These are phyloP conservation scores for Ophiostoma piceae DNA, from an alignment of 2,329 filamentous ascomycete species.

Conservation along the genomic window DNA sequence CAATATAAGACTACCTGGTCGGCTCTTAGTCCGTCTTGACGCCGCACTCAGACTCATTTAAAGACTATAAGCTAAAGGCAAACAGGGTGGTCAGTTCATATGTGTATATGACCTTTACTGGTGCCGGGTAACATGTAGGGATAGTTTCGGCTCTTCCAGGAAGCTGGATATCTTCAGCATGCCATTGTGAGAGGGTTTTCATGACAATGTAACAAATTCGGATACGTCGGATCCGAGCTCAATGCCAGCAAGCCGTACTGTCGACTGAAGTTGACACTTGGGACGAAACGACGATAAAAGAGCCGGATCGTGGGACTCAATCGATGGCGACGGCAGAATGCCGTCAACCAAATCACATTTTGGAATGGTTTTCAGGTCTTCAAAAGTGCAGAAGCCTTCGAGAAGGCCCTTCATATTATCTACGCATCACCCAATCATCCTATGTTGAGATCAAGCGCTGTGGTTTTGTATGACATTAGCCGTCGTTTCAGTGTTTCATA, in stretches of 20 bases:
- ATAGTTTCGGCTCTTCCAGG: background rate
- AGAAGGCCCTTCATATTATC: background rate
- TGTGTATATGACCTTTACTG: background rate
- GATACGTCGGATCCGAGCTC: too few species aligned
- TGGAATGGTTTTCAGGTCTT: too few species aligned
- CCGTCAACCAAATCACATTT: too few species aligned
- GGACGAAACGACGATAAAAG: background rate
- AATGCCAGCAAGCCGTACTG: background rate
- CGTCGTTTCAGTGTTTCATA: background rate
- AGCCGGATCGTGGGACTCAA: too few species aligned
- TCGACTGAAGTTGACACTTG: background rate
- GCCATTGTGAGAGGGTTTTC: background rate
- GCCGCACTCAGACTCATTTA: background rate
- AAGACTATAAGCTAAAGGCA: background rate
- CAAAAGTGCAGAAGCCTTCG: background rate
- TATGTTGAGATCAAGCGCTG: background rate
- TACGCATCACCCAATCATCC: background rate
- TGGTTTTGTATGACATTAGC: background rate
- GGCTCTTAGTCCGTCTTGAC: background rate
- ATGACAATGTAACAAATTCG: too few species aligned
- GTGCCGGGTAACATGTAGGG: background rate
- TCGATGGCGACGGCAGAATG: too few species aligned
- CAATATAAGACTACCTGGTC: background rate
- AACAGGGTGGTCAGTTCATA: background rate
- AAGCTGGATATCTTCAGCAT: background rate